Conservation (phyloP, 768 basidiomycete species). For the Tulasnella sp. region DNA sequence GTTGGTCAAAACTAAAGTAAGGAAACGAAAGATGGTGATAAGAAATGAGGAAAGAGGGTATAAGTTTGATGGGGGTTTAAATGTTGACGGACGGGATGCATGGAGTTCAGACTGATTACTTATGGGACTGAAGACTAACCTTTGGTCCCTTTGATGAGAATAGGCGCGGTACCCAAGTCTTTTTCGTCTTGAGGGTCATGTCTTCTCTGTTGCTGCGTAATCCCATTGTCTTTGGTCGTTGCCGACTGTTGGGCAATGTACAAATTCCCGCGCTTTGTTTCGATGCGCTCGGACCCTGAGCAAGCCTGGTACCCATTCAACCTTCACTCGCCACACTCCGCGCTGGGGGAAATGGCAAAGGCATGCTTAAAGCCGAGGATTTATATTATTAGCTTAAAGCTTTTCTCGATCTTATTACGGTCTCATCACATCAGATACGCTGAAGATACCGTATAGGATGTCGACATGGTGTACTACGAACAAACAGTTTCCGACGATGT, state of each 20-base stretch:
- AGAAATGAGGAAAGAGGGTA: neutral
- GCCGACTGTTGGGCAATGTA: neutral
- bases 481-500: no score
- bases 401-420: no score
- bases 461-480: no score
- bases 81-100: neutral
- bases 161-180: neutral
- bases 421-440: no score
- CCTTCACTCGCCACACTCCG: no score
- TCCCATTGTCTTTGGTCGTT: neutral
- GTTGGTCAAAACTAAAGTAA: neutral
- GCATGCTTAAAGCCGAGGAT: no score
- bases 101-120: neutral
- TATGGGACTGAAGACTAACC: neutral
- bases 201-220: neutral
- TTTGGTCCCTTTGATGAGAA: conserved; percentile 1
- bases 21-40: neutral
- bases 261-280: neutral
- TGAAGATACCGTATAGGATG: no score
- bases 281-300: neutral
- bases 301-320: neutral
- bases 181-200: neutral
- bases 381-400: no score
- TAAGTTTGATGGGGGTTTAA: neutral
- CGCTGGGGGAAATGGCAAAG: no score